These are phyloP conservation scores for Nakazawaea wyomingensis DNA, from an alignment of 805 yeast species.

Conservation along the genomic window DNA sequence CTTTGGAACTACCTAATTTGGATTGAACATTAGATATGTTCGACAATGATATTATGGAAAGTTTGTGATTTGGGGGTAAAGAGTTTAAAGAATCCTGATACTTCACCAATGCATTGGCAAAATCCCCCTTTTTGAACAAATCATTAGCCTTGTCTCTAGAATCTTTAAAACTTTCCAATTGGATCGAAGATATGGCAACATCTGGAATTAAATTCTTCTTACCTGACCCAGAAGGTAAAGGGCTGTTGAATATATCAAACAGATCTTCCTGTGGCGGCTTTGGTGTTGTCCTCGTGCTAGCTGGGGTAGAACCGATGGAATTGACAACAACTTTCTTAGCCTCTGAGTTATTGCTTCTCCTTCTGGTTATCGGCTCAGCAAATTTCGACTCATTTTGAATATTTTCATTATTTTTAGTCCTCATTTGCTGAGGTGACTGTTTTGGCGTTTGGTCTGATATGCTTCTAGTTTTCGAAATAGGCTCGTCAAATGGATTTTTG, in stretches of 20 bases:
- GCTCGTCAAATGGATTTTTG: constrained; percentile 5
- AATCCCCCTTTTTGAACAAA: constrained; percentile 80
- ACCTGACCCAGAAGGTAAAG: constrained; percentile 9
- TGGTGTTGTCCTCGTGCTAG: neutral
- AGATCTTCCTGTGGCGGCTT: constrained; percentile 15
- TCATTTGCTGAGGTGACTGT: no score
- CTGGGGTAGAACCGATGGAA: neutral
- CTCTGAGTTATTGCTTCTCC: constrained; percentile 20
- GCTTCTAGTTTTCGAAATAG: neutral
- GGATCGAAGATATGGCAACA: constrained; percentile 19
- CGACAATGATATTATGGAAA: constrained; percentile 25
- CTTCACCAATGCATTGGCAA: constrained; percentile 52
- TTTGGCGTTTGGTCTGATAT: no score
- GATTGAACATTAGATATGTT: constrained; percentile 66
- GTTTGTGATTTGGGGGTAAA: constrained; percentile 5
- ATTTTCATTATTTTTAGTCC: no score
- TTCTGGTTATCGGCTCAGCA: constrained; percentile 17
- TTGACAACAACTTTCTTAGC: neutral
- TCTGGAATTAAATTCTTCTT: constrained; percentile 12
- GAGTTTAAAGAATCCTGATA: constrained; percentile 37
- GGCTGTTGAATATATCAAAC: constrained; percentile 26
- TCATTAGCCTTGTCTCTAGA: constrained; percentile 53
- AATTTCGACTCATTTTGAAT: no score
- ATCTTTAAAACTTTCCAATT: constrained; percentile 34
- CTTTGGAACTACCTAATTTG: constrained; percentile 66